A percentile compares a stretch with the other conserved stretches of the same genome.
phyloP scores from a whole-genome alignment of 2,329 filamentous ascomycete genomes.

The Neurospora crassa region DNA sequence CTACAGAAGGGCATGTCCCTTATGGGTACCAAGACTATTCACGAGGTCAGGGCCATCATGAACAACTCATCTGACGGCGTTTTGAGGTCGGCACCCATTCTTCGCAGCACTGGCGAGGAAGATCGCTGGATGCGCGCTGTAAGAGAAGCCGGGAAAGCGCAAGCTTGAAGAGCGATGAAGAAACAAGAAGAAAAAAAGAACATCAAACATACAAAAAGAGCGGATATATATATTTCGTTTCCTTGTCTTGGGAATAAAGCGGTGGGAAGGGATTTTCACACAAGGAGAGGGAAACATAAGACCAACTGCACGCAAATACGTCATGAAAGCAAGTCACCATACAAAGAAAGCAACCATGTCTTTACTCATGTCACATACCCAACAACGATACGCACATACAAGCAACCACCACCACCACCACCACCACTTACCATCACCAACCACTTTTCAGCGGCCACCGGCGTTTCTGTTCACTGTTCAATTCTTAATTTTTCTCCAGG shows the following conservation, averaged over 20 bases:
- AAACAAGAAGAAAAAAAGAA: not conserved
- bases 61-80: conserved; percentile 15
- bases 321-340: not conserved
- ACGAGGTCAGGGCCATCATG: conserved; percentile 34
- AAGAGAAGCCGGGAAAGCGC: conserved; percentile 29
- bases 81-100: conserved; percentile 22
- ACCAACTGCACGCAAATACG: not conserved
- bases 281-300: not conserved
- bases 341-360: not conserved
- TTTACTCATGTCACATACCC: not conserved
- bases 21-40: conserved; percentile 34
- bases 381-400: not conserved
- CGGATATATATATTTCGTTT: not conserved
- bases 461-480: not conserved
- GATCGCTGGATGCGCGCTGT: conserved; percentile 36
- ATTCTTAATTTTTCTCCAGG: not conserved
- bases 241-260: not conserved
- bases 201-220: not conserved
- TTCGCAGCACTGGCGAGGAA: conserved; percentile 36
- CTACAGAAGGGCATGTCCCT: conserved; percentile 42
- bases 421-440: not conserved
- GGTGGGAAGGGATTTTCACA: not conserved
- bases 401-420: not conserved
- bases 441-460: not conserved
- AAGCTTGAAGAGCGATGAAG: not conserved